Percentiles rank a stretch among this genome's conserved stretches.
Evolutionary conservation across 805 yeast species (phyloP).

Genomic region (Nakazawaea holstii): DNA sequence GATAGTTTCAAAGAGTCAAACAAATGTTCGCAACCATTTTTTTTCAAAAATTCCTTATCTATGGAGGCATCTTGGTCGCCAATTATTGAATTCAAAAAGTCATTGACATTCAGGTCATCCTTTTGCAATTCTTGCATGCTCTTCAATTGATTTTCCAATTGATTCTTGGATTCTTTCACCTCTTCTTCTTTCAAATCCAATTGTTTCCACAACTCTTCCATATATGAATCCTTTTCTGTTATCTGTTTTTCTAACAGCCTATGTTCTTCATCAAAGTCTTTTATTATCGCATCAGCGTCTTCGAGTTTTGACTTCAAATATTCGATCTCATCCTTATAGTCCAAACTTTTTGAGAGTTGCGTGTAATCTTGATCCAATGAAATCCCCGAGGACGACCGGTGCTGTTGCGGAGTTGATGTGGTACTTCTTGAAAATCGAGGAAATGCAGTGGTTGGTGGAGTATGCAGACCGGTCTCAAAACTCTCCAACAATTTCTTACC

Average conservation of each 20-base stretch:
- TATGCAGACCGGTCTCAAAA: neutral
- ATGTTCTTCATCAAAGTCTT: neutral
- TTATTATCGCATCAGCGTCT: neutral
- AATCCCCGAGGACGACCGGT: neutral
- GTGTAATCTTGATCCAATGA: neutral
- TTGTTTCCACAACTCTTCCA: no score
- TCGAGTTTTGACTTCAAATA: neutral
- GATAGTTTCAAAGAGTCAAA: conserved; percentile 1
- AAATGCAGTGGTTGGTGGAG: neutral
- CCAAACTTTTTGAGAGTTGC: neutral
- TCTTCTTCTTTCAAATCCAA: no score
- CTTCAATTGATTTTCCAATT: neutral
- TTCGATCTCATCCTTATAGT: neutral
- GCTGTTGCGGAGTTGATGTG: conserved; percentile 2
- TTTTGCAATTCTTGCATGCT: neutral
- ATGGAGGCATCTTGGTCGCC: conserved; percentile 3
- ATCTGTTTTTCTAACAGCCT: neutral
- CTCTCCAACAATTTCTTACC: neutral
- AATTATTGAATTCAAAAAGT: neutral
- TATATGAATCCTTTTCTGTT: neutral
- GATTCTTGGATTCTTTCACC: neutral
- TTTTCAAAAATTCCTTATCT: neutral
- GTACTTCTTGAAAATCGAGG: neutral
- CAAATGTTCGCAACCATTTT: neutral
- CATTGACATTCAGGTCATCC: neutral